Base-by-base conservation (phyloP, 805 yeast genomes). In the Lipomyces spencermartinsiae region DNA sequence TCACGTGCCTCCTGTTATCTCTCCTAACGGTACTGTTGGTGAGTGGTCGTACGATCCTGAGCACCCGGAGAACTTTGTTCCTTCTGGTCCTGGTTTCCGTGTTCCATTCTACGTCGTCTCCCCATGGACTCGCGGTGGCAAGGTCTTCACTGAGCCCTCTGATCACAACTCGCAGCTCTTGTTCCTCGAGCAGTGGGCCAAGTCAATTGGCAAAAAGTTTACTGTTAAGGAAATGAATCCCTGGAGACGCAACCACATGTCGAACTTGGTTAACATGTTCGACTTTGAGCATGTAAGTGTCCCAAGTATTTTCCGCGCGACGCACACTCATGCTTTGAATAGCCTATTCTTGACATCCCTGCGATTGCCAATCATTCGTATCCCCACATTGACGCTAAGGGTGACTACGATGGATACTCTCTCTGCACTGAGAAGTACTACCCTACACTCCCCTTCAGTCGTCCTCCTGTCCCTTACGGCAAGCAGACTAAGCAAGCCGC, bases 151-250 rank as follows among this genome's bases (percentile, higher is more conserved):
- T 29, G 73, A 66, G 58, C 75, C 76, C 8, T 46, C 73, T n/a
- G 76, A 73, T 61, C 76, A 73, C 65, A 72, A 62, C 53, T 73
- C 76, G n/a, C 75, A 73, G 64, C 66, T 73, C 6, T 51, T 71
- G 61, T 73, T 73, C 61, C 54, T 73, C 25, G 76, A 73, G 62
- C 31, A 68, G 56, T 73, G 76, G 76, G 71, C 65, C 39, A 65
- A 64, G 31, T 65, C 65, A 14, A 53, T 53, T 4, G 73, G 73
- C 46, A 70, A 67, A 61, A 54, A 63, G 35, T 35, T 73, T 57
- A 58, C 60, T 12, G 22, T 66, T 14, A 57, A 55, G 46, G 62
- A 61, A 8, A 69, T 74, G 56, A 66, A 56, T 59, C 62, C 69
- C 22, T 74, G 76, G 76, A 57, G 75, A 57, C 69, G 75, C 22